These are phyloP conservation scores for Taiwanofungus camphoratus DNA, from an alignment of 1,284 basidiomycete genomes.

Conservation along the genomic window DNA sequence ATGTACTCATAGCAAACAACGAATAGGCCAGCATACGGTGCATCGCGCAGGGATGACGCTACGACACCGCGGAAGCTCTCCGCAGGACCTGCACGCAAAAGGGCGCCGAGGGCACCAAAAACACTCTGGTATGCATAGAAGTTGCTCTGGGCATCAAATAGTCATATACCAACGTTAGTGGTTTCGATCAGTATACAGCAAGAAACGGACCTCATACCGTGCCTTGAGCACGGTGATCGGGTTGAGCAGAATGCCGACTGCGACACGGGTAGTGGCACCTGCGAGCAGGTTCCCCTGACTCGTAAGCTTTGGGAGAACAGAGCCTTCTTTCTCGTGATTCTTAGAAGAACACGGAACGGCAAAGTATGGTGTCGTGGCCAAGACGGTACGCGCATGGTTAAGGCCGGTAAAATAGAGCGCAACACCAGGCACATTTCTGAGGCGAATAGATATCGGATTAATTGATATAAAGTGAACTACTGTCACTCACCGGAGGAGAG, in stretches of 20 bases:
- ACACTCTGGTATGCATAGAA: constrained; percentile 73
- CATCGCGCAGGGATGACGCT: constrained; percentile 89
- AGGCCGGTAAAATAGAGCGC: constrained; percentile 89
- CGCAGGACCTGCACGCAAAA: constrained; percentile 68
- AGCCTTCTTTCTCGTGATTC: too few relatives aligned
- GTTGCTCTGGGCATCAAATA: constrained; percentile 52
- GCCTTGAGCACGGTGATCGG: constrained; percentile 95
- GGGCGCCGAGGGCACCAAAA: constrained; percentile 51
- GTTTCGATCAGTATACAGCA: neutral
- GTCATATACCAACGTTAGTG: neutral
- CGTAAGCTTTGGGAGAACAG: constrained; percentile 74
- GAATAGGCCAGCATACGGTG: constrained; percentile 94
- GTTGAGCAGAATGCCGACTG: constrained; percentile 86
- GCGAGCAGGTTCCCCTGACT: constrained; percentile 84
- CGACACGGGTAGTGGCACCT: constrained; percentile 81
- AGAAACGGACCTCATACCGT: constrained; percentile 75
- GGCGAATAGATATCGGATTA: neutral
- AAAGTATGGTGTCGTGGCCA: constrained; percentile 67
- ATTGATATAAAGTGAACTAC: too few relatives aligned
- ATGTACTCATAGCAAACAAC: constrained; percentile 87
- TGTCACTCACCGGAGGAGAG: constrained; percentile 69
- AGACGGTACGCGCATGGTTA: constrained; percentile 67
- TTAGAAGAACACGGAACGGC: constrained; percentile 28
- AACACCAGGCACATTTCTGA: constrained; percentile 88
- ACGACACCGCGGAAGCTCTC: constrained; percentile 87